Conservation (phyloP, 805 yeast species). For the Ogataea nitratoaversa region DNA sequence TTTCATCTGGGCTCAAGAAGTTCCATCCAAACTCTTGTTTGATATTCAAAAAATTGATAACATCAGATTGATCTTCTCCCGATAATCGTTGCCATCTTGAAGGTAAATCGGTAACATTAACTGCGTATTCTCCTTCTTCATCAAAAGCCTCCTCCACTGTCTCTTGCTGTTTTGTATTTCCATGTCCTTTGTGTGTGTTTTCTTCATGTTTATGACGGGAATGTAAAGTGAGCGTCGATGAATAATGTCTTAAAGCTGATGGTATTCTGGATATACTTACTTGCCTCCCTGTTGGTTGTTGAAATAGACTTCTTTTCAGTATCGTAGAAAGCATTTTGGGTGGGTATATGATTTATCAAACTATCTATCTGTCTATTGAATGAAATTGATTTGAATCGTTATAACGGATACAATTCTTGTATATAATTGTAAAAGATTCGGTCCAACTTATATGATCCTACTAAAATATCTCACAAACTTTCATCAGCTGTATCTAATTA, state of each 20-base stretch:
- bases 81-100: slow-evolving; percentile 31
- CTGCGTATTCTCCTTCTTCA: slow-evolving; percentile 24
- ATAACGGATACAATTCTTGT: too few species aligned
- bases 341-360: too few species aligned
- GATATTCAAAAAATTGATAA: slow-evolving; percentile 33
- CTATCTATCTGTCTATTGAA: too few species aligned
- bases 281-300: background rate
- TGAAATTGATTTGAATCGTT: too few species aligned
- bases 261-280: background rate
- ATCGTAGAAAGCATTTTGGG: background rate
- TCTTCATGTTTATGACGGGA: background rate
- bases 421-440: too few species aligned
- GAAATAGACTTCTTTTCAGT: background rate
- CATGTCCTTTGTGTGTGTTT: background rate
- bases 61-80: slow-evolving; percentile 32
- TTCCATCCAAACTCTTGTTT: slow-evolving; percentile 36
- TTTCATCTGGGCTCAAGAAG: slow-evolving; percentile 44
- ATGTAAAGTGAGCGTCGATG: background rate
- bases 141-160: too few species aligned
- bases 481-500: too few species aligned
- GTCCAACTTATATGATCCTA: too few species aligned
- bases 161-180: slow-evolving; percentile 1
- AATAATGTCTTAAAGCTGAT: background rate
- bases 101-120: slow-evolving; percentile 30
- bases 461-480: too few species aligned